phyloP scores from a whole-genome alignment of 768 basidiomycete genomes.

The Tubosaeta sp. region DNA sequence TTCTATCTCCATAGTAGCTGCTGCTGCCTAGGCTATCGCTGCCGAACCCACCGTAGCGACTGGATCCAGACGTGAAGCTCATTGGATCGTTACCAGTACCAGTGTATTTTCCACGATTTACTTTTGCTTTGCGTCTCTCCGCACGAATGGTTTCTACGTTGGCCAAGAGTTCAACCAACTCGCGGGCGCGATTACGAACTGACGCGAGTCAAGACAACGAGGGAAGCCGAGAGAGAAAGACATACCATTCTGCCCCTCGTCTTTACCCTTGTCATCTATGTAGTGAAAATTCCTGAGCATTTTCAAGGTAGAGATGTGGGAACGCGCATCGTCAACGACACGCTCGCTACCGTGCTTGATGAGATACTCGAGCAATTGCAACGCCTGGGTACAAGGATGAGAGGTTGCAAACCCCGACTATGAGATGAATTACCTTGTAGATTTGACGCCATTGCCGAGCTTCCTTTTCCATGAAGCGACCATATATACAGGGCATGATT shows the following conservation, averaged over 20 bases:
- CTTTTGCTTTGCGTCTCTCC: slow-evolving; percentile 90
- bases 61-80: slow-evolving; percentile 54
- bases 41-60: slow-evolving; percentile 70
- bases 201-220: not conserved
- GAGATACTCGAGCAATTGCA: slow-evolving; percentile 92
- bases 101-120: slow-evolving; percentile 83
- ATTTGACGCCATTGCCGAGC: slow-evolving; percentile 98
- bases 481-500: slow-evolving; percentile 97
- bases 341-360: slow-evolving; percentile 97
- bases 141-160: slow-evolving; percentile 88
- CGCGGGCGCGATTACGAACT: slow-evolving; percentile 94
- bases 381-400: slow-evolving; percentile 47
- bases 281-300: slow-evolving; percentile 98
- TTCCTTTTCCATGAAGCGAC: slow-evolving; percentile 97
- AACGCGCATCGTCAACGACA: slow-evolving; percentile 94
- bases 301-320: slow-evolving; percentile 92
- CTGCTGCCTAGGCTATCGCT: slow-evolving; percentile 43
- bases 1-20: slow-evolving; percentile 42
- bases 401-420: not conserved
- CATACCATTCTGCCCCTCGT: slow-evolving; percentile 95
- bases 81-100: slow-evolving; percentile 83
- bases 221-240: not conserved
- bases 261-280: slow-evolving; percentile 97
- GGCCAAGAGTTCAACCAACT: slow-evolving; percentile 85
- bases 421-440: slow-evolving; percentile 68